Base-by-base conservation (phyloP, 2,329 filamentous ascomycete genomes). In the Talaromyces sp. region DNA sequence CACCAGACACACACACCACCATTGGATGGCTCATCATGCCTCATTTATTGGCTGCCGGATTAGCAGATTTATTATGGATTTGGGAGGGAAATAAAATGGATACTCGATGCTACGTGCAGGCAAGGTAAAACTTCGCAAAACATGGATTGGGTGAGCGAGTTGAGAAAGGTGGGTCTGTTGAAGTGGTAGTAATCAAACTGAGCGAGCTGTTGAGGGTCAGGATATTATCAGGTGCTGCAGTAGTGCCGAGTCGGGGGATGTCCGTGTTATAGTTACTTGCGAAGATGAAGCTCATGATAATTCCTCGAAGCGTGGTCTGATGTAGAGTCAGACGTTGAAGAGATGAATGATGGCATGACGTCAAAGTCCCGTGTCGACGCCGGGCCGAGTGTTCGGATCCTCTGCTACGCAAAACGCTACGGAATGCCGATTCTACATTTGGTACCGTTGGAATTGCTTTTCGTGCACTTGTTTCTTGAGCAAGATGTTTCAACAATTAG, bases 341-440 rank as follows among this genome's bases (percentile, higher is more conserved):
- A 52, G 25, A 49, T 7, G 8, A 31, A 33, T n/a, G 49, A 33
- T 9, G 33, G 45, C 33, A 50, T 61, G 59, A 61, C 59, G 59
- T 61, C 59, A 61, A 61, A 61, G 43, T 61, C 59, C 59, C 59
- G 43, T 50, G 58, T 35, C 33, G 39, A 33, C 17, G 3, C 58
- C 27, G 59, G 59, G 31, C 59, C 59, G 59, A 61, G 31, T 22
- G 9, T 37, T 56, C 50, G 50, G 50, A 54, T 19, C 31, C 17
- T 33, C 33, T 9, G 7, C 49, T 52, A 2, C 33, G 15, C 52
- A 13, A 11, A 39, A 37, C 4, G 39, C n/a, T 11, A 37, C 52
- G 50, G 58, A 61, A 61, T 61, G 59, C 59, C 59, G 59, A 61
- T 50, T 61, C 45, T 27, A 19, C 13, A 3, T 13, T 2, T 13